Conservation (phyloP, 1,139 yeast genomes). For the Candida glucosophila region DNA sequence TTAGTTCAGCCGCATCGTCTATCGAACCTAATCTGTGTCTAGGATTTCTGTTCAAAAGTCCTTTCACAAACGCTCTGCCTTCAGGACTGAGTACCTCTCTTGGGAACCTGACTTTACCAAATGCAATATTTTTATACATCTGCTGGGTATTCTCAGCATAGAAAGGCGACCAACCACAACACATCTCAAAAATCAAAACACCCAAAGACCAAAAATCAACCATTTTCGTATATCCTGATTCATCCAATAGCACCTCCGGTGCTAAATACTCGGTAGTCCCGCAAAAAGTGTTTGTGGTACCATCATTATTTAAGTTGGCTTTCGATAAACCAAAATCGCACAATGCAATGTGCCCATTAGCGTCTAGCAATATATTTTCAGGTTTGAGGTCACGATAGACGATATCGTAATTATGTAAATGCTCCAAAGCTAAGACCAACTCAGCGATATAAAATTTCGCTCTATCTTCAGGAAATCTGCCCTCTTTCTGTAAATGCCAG, state of each 20-base stretch:
- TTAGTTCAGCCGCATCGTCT: slow-evolving; percentile 85
- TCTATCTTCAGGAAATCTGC: slow-evolving; percentile 83
- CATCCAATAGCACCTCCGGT: slow-evolving; percentile 74
- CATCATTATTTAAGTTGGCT: slow-evolving; percentile 79
- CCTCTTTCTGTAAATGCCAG: slow-evolving; percentile 96
- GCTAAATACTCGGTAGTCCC: slow-evolving; percentile 93
- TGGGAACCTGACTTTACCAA: slow-evolving; percentile 95
- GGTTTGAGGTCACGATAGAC: slow-evolving; percentile 95
- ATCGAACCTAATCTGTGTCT: slow-evolving; percentile 86
- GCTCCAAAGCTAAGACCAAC: slow-evolving; percentile 83
- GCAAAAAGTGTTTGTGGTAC: slow-evolving; percentile 94
- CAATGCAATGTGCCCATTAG: slow-evolving; percentile 92
- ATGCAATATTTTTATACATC: slow-evolving; percentile 97
- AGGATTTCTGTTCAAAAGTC: slow-evolving; percentile 89
- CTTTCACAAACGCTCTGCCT: slow-evolving; percentile 92
- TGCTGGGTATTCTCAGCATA: slow-evolving; percentile 96
- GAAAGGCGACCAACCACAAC: slow-evolving; percentile 99
- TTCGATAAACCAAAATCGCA: slow-evolving; percentile 96
- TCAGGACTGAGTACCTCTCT: slow-evolving; percentile 87
- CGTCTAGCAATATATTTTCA: slow-evolving; percentile 86
- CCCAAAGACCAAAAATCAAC: slow-evolving; percentile 85
- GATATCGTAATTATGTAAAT: slow-evolving; percentile 84
- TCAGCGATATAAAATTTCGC: slow-evolving; percentile 97
- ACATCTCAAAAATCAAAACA: slow-evolving; percentile 76
- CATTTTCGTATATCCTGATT: slow-evolving; percentile 79